Evolutionary conservation across 1,139 yeast genomes (phyloP).

Genomic region (Blastobotrys aristatus): DNA sequence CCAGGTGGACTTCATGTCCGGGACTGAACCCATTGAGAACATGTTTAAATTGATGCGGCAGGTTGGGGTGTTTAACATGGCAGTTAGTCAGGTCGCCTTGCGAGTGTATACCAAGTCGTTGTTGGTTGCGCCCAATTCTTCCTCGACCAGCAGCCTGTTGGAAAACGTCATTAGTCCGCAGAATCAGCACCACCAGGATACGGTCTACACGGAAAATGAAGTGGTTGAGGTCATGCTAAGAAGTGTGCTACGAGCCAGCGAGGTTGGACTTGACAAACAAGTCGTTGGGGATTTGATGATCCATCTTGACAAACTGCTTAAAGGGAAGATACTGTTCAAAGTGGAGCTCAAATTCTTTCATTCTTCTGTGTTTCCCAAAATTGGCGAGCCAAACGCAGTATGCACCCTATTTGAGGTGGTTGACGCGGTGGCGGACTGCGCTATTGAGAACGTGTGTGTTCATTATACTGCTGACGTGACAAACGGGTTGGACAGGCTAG

Average conservation of each 20-base stretch:
- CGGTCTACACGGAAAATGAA: slow-evolving; percentile 3
- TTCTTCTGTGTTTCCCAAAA: slow-evolving; percentile 43
- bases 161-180: slow-evolving; percentile 8
- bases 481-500: slow-evolving; percentile 21
- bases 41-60: slow-evolving; percentile 20
- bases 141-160: not conserved
- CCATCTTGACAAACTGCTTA: slow-evolving; percentile 32
- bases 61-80: slow-evolving; percentile 51
- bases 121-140: slow-evolving; percentile 7
- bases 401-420: slow-evolving; percentile 26
- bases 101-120: slow-evolving; percentile 22
- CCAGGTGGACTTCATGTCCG: not conserved
- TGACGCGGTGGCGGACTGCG: slow-evolving; percentile 30
- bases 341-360: slow-evolving; percentile 44
- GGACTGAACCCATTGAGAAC: slow-evolving; percentile 16
- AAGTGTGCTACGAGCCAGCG: slow-evolving; percentile 11
- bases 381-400: slow-evolving; percentile 21
- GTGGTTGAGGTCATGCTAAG: slow-evolving; percentile 7
- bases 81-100: slow-evolving; percentile 48
- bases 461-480: slow-evolving; percentile 22
- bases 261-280: slow-evolving; percentile 2
- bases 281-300: slow-evolving; percentile 39
- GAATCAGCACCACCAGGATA: not conserved
- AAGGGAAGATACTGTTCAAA: slow-evolving; percentile 34
- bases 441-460: slow-evolving; percentile 20